Conservation (phyloP, 306 rosid species). For the Alnus glutinosa region DNA sequence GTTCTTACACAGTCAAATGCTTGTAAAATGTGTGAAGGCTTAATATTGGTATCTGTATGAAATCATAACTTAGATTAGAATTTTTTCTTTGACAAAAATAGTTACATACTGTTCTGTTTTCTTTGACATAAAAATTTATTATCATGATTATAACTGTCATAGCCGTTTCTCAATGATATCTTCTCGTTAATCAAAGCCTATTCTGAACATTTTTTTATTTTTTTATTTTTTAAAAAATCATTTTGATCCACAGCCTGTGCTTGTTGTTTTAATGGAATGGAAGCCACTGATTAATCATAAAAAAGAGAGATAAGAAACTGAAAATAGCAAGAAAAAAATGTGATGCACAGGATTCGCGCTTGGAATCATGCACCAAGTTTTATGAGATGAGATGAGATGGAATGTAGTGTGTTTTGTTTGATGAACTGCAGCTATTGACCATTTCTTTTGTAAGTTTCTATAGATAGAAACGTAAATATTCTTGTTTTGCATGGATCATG, state of each 20-base stretch:
- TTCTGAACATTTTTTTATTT: neutral
- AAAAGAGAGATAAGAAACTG: neutral
- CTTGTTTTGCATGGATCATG: slow-evolving; percentile 2
- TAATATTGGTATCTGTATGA: slow-evolving; percentile 5
- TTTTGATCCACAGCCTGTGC: neutral
- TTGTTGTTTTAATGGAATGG: neutral
- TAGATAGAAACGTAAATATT: neutral
- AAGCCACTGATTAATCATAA: neutral
- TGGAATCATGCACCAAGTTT: neutral
- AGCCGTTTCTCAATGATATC: neutral
- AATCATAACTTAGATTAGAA: slow-evolving; percentile 8
- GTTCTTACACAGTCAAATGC: slow-evolving; percentile 8
- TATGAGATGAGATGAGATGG: slow-evolving; percentile 16
- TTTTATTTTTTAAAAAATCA: no score
- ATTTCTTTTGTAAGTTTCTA: neutral
- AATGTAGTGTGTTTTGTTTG: neutral
- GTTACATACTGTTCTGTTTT: neutral
- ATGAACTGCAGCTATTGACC: neutral
- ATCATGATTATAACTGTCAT: neutral
- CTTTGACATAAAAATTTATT: neutral
- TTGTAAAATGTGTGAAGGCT: slow-evolving; percentile 10
- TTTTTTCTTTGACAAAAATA: neutral
- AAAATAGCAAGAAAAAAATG: neutral
- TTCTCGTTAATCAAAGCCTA: neutral
- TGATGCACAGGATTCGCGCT: slow-evolving; percentile 17